Evolutionary conservation across 495 filamentous ascomycete genomes (phyloP), one percentile per base, ranked within the genome.

Genomic region (Zalerion maritima): DNA sequence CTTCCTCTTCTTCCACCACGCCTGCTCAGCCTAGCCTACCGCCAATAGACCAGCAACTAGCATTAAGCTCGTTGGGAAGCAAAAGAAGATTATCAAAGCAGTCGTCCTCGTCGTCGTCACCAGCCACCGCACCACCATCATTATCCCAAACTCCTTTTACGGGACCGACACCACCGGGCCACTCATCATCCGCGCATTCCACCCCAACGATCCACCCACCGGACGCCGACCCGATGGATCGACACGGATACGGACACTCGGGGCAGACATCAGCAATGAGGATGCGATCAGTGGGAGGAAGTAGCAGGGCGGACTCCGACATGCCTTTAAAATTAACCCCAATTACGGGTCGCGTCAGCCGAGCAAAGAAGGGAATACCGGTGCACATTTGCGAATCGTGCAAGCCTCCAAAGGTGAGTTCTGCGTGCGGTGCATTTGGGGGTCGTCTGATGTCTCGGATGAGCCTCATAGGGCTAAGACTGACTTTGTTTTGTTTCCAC

Each of bases 361-460:
- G 77, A 43, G 80, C 80, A 6, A 84, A 81, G 63, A 86, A 86
- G 50, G 80, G 80, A 10, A 69, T 82, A 34, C 77, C 74, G 14
- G 79, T 86, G 14, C 80, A 86, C 44, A 67, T 65, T 1, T 86
- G 80, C 49, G 68, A 78, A 17, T 59, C 61, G 24, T 81, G 77
- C 46, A 62, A 57, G 41, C 60, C 60, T 13, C 45, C 52, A 28
- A 82, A 82, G 64, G 75, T 75, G 35, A 32, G 56, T 50, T 37
- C 4, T 5, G 16, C n/a, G 31, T 21, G 21, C 11, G 21, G 16
- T 17, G 14, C n/a, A 21, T 34, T 9, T 20, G 14, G 0, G 3
- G 20, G 13, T 24, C 3, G 25, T 31, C 13, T 28, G 29, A 28
- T 43, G 20, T 53, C 36, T 28, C 14, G 14, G 8, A 31, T 36